phyloP scores from a whole-genome alignment of 1,284 basidiomycete species.

The Ceratobasidium sp. region DNA sequence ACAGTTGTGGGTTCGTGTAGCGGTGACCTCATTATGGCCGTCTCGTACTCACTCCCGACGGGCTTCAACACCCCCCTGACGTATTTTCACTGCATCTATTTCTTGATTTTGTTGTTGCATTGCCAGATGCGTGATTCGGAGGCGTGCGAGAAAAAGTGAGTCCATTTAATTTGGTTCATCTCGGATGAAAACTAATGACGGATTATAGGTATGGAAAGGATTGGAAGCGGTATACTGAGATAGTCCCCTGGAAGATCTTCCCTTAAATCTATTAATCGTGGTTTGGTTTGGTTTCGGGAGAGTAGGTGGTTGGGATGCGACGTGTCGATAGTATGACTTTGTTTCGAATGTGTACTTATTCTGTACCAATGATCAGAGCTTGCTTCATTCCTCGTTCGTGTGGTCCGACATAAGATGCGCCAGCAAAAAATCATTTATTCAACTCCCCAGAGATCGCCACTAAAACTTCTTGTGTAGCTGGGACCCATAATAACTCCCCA shows the following conservation, averaged over 20 bases:
- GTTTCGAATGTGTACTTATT: slow-evolving; percentile 28
- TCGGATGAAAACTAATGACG: not conserved
- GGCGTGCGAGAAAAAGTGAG: slow-evolving; percentile 87
- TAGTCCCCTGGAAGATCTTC: slow-evolving; percentile 90
- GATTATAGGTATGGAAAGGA: slow-evolving; percentile 77
- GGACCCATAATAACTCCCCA: slow-evolving; percentile 84
- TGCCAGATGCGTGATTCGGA: slow-evolving; percentile 94
- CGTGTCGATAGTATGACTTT: slow-evolving; percentile 3
- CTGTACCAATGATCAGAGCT: too few relatives aligned
- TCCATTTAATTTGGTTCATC: slow-evolving; percentile 45
- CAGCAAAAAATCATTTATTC: not conserved
- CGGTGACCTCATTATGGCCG: slow-evolving; percentile 90
- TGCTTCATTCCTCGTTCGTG: too few relatives aligned
- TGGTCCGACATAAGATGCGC: too few relatives aligned
- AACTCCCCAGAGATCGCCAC: slow-evolving; percentile 53
- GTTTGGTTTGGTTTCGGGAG: not conserved
- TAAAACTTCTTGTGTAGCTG: slow-evolving; percentile 75
- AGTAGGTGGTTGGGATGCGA: not conserved
- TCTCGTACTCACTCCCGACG: slow-evolving; percentile 94
- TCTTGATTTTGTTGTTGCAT: slow-evolving; percentile 91
- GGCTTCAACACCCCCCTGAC: slow-evolving; percentile 93
- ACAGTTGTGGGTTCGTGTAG: slow-evolving; percentile 58
- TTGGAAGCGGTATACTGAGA: slow-evolving; percentile 87
- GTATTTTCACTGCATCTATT: slow-evolving; percentile 96
- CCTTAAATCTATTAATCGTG: slow-evolving; percentile 80